Base-by-base conservation (phyloP, 306 rosid species). In the Vachellia pachyceras region DNA sequence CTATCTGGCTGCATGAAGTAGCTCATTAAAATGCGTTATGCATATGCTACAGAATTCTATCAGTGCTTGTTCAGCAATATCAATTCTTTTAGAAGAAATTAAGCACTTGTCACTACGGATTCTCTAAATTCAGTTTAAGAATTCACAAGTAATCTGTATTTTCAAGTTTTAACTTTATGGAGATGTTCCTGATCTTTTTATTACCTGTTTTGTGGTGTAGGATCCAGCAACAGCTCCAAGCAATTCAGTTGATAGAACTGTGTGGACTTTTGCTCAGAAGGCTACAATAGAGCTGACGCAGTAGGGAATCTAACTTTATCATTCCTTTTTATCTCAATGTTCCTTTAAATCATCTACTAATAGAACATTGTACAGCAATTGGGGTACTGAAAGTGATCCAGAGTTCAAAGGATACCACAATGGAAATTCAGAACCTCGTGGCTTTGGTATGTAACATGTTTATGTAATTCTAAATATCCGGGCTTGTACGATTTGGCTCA, bases 371-470 rank as follows among this genome's bases (percentile, higher is more conserved):
- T 77, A 41, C 94, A 95, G 99, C 76, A 93, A 95, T 41, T 95
- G 99, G 99, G 97, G 98, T 54, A 95, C 99, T 40, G 99, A 95
- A 87, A 93, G 86, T 80, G 97, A 95, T 88, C 97, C 99, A 45
- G 94, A 90, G 74, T 95, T 95, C 84, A 90, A 95, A 93, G 99
- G 98, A 73, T 92, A 93, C 86, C 99, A 95, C 90, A 95, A 90
- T 87, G 99, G 99, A 50, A 95, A 95, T 88, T 90, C 99, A 33
- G 97, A 95, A 40, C 98, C 99, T 74, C 97, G 96, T 69, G 97
- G 99, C 77, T 95, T 93, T 87, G 99, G 98, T 95, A 84, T 44
- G 90, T 68, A 54, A 76, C 40, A 80, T 72, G 46, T 58, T n/a
- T 29, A 18, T 73, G 71, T 45, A 44, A 66, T 81, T 54, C 67